Evolutionary conservation across 768 basidiomycete genomes (phyloP), one percentile per base, ranked within the genome.

Genomic region (Favolaschia claudopus): DNA sequence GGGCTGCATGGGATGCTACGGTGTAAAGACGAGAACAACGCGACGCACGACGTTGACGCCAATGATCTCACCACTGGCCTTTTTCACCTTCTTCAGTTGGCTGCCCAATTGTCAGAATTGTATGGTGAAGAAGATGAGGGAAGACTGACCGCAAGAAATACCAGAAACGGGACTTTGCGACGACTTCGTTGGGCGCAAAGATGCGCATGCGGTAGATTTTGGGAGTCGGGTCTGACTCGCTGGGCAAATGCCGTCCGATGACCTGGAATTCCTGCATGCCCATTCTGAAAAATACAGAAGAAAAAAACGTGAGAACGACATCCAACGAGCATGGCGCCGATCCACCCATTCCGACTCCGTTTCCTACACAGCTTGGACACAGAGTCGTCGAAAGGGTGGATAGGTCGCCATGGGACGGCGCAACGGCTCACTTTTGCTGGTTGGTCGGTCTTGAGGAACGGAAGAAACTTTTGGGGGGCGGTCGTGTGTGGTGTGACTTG

Each of bases 151-250:
- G 89, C 60, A 99, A 83, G 88, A 96, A 99, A 82, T 98, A 98
- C 96, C 97, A 99, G 91, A 97, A 99, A 59, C 96, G 89, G 47
- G 94, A 96, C 84, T 99, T 99, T 70, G 97, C 96, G 71, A 99
- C 95, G 66, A 98, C 95, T 63, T 97, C 94, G 76, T 98, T 98
- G 66, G 95, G 94, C 65, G 97, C 95, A 74, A 99, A 99, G 73
- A 99, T 97, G 77, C 96, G 91, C 96, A 98, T 98, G 70, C 96
- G 92, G 85, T 93, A 98, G 78, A 99, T 96, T 87, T 99, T 98
- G 61, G 97, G 97, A 60, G 85, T 92, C 54, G 94, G 93, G 66
- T 97, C 93, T 64, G 85, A 75, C 82, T 95, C 94, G 52, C 95
- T 95, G 72, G 97, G 96, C 70, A 98, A 82, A 77, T 97, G 96